Conservation (phyloP, 148 eudicot species). For the Fagopyrum esculentum region DNA sequence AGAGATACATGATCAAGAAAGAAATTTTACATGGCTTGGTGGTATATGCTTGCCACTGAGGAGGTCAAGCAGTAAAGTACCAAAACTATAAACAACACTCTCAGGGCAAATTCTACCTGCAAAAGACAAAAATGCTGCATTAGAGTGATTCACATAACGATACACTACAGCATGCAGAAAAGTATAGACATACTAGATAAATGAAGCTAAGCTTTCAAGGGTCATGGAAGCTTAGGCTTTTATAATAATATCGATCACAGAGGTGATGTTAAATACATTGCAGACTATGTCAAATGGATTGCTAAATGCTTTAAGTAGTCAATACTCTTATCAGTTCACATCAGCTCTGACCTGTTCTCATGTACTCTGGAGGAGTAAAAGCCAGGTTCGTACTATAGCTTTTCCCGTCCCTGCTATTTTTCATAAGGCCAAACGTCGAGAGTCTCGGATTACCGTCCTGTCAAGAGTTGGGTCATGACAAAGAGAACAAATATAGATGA, state of each 20-base stretch:
- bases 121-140: constrained; percentile 6
- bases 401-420: constrained; percentile 89
- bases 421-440: constrained; percentile 89
- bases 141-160: neutral
- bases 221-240: neutral
- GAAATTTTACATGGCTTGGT: constrained; percentile 10
- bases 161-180: neutral
- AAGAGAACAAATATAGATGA: constrained; percentile 10
- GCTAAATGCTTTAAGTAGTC: neutral
- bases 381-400: constrained; percentile 87
- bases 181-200: neutral
- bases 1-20: constrained; percentile 2
- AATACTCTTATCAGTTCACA: neutral
- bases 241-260: neutral
- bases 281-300: neutral
- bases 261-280: neutral
- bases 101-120: constrained; percentile 16
- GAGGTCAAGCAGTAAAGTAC: constrained; percentile 14
- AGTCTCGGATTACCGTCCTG: constrained; percentile 93
- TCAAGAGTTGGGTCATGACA: constrained; percentile 22
- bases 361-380: constrained; percentile 90
- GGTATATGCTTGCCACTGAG: constrained; percentile 16
- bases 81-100: constrained; percentile 17
- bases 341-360: constrained; percentile 60
- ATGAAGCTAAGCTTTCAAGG: neutral